Base-by-base conservation (phyloP, 1,139 yeast genomes). In the Hansenula sp. region DNA sequence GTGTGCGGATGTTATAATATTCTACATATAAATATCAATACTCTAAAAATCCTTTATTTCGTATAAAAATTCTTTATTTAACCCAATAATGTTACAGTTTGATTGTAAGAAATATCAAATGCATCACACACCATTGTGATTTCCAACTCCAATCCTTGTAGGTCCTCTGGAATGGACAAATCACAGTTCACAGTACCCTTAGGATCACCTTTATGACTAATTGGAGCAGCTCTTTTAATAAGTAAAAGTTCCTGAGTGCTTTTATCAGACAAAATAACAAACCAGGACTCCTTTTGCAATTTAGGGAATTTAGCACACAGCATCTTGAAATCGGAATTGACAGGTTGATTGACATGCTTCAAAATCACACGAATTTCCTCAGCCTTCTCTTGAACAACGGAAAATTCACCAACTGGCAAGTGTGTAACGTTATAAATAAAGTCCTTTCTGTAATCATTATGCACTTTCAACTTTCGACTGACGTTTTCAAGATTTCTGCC, bases 271-370 rank as follows among this genome's bases (percentile, higher is more conserved):
- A 82, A 62, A 38, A 90, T 75, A 10, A 83, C 73, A 60, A 92
- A 87, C 98, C 98, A 94, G 0, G 95, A 79, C 59, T 92, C 98
- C 53, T 90, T 82, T 62, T 94, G 99, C 2, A 82, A 71, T 60
- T 92, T 90, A 36, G 96, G 96, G 65, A 86, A 92, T 51, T 76
- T 78, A 3, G 95, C 94, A 46, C 92, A 71, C 55, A 82, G 78
- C 45, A 87, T 77, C 46, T 75, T 77, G 64, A 77, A 85, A 42
- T 79, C 86, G 6, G 66, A 62, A 48, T 73, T 78, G 42, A 72
- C 63, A 12, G 85, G 79, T 19, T 56, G 60, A 45, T 78, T 79
- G 28, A 66, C 65, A 59, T 83, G 94, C 9, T 56, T 57, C 36
- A 86, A 65, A 18, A 60, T 65, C 20, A 87, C 68, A 2, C 53